A percentile compares a stretch with the other conserved stretches of the same genome.
These are phyloP conservation scores for Lodderomyces parapsilosis DNA, from an alignment of 1,139 yeast species.

Conservation along the genomic window DNA sequence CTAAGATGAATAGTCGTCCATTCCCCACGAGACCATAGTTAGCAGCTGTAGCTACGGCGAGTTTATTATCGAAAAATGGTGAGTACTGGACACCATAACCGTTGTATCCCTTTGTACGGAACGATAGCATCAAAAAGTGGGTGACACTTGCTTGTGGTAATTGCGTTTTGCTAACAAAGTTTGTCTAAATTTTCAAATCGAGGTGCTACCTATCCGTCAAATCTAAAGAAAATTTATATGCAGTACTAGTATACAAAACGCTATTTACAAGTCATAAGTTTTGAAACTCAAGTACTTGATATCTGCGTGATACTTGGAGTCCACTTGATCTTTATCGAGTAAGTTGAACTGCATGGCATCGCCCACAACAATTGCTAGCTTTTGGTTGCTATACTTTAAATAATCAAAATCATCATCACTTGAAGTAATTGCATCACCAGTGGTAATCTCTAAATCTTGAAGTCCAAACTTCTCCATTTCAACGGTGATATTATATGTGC, in stretches of 20 bases:
- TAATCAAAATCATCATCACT: conserved; percentile 79
- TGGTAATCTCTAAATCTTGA: conserved; percentile 10
- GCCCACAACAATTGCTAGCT: conserved; percentile 69
- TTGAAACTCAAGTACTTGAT: conserved; percentile 44
- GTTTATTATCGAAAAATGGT: conserved; percentile 83
- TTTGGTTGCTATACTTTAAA: conserved; percentile 71
- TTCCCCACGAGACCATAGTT: conserved; percentile 95
- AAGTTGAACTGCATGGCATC: conserved; percentile 69
- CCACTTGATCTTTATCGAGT: conserved; percentile 34
- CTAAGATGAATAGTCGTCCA: conserved; percentile 72
- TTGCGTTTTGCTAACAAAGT: not conserved
- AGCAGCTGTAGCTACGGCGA: conserved; percentile 89
- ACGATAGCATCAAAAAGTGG: conserved; percentile 58
- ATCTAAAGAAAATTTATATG: not conserved
- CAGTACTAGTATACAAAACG: conserved; percentile 1
- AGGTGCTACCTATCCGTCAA: not conserved
- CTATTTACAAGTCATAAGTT: conserved; percentile 1
- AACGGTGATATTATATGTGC: conserved; percentile 41
- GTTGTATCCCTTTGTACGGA: conserved; percentile 75
- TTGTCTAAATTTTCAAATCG: too few species aligned
- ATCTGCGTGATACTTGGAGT: conserved; percentile 20
- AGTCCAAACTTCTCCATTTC: conserved; percentile 26
- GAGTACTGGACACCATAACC: conserved; percentile 90
- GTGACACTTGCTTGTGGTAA: too few species aligned
- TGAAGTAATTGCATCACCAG: conserved; percentile 36